phyloP scores from a whole-genome alignment of 495 filamentous ascomycete species.

The Articulospora tetracladia region DNA sequence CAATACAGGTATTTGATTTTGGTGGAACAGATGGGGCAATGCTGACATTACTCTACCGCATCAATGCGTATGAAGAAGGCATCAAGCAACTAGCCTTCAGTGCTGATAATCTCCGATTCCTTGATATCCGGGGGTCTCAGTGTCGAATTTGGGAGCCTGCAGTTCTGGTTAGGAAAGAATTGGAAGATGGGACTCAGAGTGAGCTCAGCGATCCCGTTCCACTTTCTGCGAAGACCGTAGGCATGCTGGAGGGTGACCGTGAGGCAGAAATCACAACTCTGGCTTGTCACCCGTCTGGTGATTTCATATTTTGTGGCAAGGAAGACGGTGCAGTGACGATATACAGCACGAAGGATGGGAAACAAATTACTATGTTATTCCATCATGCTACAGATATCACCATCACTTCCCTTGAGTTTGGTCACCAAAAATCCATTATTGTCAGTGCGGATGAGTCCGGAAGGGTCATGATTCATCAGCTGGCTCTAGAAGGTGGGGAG shows the following conservation, averaged over 20 bases:
- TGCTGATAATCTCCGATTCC: conserved; percentile 14
- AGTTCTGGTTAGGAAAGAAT: not conserved
- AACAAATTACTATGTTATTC: no score
- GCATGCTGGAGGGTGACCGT: no score
- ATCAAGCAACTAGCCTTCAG: conserved; percentile 18
- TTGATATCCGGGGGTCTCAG: conserved; percentile 15
- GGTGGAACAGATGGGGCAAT: conserved; percentile 1
- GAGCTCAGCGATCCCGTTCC: conserved; percentile 2
- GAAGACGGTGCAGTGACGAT: conserved; percentile 22
- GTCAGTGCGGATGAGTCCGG: no score
- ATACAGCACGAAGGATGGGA: conserved; percentile 17
- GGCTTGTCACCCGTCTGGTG: conserved; percentile 6
- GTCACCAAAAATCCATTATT: no score
- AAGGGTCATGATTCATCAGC: no score
- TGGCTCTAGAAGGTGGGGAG: no score
- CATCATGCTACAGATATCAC: no score
- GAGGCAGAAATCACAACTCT: conserved; percentile 21
- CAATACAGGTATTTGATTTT: conserved; percentile 20
- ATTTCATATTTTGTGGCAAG: conserved; percentile 24
- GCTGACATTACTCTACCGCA: conserved; percentile 14
- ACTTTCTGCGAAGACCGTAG: no score
- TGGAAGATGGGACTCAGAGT: not conserved
- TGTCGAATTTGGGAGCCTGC: conserved; percentile 18
- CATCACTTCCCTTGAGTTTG: no score
- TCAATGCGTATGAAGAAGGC: conserved; percentile 9